A percentile compares a stretch with the other conserved stretches of the same genome.
These are phyloP conservation scores for Melastoma malabathricum DNA, from an alignment of 345 rosid species.

Conservation along the genomic window DNA sequence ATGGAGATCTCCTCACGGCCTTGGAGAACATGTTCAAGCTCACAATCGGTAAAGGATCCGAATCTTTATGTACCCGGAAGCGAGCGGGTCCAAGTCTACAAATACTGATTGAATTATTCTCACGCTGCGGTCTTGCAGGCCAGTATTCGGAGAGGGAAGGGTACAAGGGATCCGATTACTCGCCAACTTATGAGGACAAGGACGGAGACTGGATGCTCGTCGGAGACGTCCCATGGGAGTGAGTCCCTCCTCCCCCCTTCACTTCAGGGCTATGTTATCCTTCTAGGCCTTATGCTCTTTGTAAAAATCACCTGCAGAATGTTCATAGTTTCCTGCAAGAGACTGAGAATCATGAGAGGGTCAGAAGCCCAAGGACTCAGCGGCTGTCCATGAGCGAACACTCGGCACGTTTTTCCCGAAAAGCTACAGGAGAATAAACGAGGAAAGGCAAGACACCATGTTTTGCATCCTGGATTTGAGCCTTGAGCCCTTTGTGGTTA, in stretches of 20 bases:
- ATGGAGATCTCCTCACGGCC: constrained; percentile 42
- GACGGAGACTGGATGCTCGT: constrained; percentile 92
- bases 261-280: not conserved
- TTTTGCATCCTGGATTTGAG: no score
- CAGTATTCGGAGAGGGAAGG: constrained; percentile 60
- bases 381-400: constrained; percentile 27
- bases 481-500: no score
- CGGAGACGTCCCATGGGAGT: constrained; percentile 81
- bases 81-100: no score
- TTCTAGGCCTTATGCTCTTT: not conserved
- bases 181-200: constrained; percentile 68
- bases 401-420: not conserved
- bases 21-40: constrained; percentile 66
- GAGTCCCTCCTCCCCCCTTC: constrained; percentile 11
- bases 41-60: constrained; percentile 26
- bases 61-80: no score
- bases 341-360: constrained; percentile 73
- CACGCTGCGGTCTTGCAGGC: constrained; percentile 17
- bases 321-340: constrained; percentile 78
- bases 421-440: no score
- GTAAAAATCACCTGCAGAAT: constrained; percentile 30
- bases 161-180: constrained; percentile 63
- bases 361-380: constrained; percentile 72
- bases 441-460: no score
- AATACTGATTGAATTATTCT: no score